These are phyloP conservation scores for Clonostachys byssicola DNA, from an alignment of 2,329 filamentous ascomycete genomes.

Conservation along the genomic window DNA sequence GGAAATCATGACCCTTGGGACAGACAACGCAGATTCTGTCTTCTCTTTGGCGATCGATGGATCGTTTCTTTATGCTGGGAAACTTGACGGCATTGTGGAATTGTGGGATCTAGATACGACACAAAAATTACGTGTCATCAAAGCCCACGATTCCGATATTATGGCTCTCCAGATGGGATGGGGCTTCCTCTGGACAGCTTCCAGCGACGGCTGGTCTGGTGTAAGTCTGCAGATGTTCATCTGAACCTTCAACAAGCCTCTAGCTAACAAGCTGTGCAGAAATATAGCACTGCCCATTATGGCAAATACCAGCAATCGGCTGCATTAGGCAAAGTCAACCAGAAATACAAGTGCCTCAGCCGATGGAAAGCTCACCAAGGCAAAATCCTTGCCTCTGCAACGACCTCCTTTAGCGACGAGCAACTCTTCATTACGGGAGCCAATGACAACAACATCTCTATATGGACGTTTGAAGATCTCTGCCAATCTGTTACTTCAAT, in stretches of 20 bases:
- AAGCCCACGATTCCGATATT: slow-evolving; percentile 74
- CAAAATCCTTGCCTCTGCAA: slow-evolving; percentile 80
- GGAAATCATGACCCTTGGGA: slow-evolving; percentile 63
- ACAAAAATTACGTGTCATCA: slow-evolving; percentile 84
- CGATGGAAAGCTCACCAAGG: slow-evolving; percentile 83
- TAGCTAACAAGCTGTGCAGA: slow-evolving; percentile 30
- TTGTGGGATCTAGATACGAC: slow-evolving; percentile 96
- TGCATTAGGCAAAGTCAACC: slow-evolving; percentile 54
- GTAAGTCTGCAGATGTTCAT: slow-evolving; percentile 40
- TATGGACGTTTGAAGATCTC: slow-evolving; percentile 69
- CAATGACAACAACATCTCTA: slow-evolving; percentile 83
- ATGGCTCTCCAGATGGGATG: slow-evolving; percentile 83
- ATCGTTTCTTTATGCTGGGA: slow-evolving; percentile 88
- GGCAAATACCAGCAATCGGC: slow-evolving; percentile 45
- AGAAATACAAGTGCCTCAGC: slow-evolving; percentile 76
- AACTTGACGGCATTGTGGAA: slow-evolving; percentile 83
- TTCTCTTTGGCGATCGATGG: slow-evolving; percentile 83
- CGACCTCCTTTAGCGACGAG: slow-evolving; percentile 64
- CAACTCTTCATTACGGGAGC: slow-evolving; percentile 92
- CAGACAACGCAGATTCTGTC: slow-evolving; percentile 59
- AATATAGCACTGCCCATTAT: slow-evolving; percentile 64
- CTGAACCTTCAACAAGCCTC: background rate
- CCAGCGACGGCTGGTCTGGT: slow-evolving; percentile 82
- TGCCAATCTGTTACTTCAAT: slow-evolving; percentile 28
- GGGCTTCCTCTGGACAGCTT: slow-evolving; percentile 81